Evolutionary conservation across 2,329 filamentous ascomycete genomes (phyloP).

Genomic region (Talaromyces sp.): DNA sequence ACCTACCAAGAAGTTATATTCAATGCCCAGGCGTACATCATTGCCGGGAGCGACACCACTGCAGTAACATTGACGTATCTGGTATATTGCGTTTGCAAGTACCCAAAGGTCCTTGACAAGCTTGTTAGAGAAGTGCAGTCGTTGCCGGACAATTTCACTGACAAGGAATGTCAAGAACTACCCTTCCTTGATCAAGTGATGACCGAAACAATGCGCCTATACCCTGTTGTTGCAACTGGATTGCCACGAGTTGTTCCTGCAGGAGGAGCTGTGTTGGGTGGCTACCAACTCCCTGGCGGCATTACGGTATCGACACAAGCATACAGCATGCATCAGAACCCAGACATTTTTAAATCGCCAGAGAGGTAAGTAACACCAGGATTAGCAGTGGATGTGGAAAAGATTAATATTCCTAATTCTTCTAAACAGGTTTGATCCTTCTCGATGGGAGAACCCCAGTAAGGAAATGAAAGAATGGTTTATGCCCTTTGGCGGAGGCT

Average conservation of each 20-base stretch:
- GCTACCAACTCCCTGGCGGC: constrained; percentile 43
- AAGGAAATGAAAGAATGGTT: constrained; percentile 48
- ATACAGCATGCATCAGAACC: constrained; percentile 50
- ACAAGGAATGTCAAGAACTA: constrained; percentile 45
- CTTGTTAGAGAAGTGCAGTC: constrained; percentile 43
- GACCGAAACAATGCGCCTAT: constrained; percentile 53
- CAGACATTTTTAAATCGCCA: constrained; percentile 19
- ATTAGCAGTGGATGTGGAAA: constrained; percentile 14
- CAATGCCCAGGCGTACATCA: constrained; percentile 42
- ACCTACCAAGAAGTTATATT: constrained; percentile 29
- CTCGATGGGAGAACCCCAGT: constrained; percentile 40
- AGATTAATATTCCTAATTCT: background rate
- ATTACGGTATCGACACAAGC: constrained; percentile 47
- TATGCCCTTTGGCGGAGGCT: constrained; percentile 62
- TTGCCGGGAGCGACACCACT: constrained; percentile 50
- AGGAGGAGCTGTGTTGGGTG: constrained; percentile 34
- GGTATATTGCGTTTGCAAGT: constrained; percentile 28
- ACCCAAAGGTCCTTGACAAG: constrained; percentile 34
- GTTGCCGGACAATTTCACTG: constrained; percentile 25
- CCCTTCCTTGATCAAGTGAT: constrained; percentile 52
- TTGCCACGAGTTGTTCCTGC: constrained; percentile 49
- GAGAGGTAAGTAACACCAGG: background rate
- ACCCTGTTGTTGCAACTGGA: constrained; percentile 51
- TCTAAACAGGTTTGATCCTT: constrained; percentile 39
- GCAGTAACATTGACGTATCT: constrained; percentile 46